Conservation (phyloP, 805 yeast species). For the Ogataea naganishii region DNA sequence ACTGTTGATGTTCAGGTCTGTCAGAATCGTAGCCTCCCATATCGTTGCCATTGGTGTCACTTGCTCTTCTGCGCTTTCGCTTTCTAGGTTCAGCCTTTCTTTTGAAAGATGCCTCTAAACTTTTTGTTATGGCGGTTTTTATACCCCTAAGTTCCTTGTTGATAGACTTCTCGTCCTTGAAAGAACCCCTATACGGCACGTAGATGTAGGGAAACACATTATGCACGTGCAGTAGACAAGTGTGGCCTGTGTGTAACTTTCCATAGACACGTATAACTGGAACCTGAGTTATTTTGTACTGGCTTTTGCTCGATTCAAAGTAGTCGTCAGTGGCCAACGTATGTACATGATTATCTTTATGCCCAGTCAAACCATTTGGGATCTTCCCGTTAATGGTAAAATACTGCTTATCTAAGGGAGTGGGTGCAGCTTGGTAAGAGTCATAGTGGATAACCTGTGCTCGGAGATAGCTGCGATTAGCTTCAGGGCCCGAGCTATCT, state of each 20-base stretch:
- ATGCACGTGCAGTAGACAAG: constrained; percentile 65
- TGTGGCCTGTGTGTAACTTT: constrained; percentile 48
- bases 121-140: constrained; percentile 34
- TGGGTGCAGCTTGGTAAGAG: constrained; percentile 52
- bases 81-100: constrained; percentile 8
- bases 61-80: constrained; percentile 6
- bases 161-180: constrained; percentile 13
- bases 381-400: constrained; percentile 22
- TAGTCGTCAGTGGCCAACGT: constrained; percentile 3
- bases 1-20: constrained; percentile 7
- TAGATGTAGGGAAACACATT: constrained; percentile 78
- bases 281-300: constrained; percentile 33
- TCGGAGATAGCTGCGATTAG: constrained; percentile 14
- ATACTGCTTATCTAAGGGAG: constrained; percentile 38
- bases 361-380: no score
- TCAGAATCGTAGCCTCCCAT: constrained; percentile 6
- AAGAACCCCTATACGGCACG: constrained; percentile 46
- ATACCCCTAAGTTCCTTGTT: constrained; percentile 29
- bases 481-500: background rate
- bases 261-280: constrained; percentile 82
- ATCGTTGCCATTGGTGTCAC: constrained; percentile 4
- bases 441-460: constrained; percentile 60
- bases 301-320: constrained; percentile 5
- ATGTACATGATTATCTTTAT: no score
- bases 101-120: constrained; percentile 30